Evolutionary conservation across 2,329 filamentous ascomycete species (phyloP).

Genomic region (Epichloe sp.): DNA sequence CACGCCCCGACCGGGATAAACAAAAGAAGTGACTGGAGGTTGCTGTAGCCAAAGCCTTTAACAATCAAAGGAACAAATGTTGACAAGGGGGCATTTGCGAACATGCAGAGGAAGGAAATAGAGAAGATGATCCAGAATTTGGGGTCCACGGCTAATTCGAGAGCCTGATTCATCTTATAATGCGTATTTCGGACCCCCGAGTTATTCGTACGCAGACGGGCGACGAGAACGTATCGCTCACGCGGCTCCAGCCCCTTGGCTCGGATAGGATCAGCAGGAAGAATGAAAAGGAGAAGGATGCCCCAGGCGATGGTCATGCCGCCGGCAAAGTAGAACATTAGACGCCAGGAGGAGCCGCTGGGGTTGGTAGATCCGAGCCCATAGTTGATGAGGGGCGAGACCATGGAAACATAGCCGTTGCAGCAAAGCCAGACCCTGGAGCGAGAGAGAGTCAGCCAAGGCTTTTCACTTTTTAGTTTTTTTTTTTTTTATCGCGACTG

Average conservation of each 20-base stretch:
- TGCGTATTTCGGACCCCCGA: constrained; percentile 15
- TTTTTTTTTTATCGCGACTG: neutral
- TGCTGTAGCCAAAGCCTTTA: constrained; percentile 17
- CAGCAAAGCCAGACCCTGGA: constrained; percentile 16
- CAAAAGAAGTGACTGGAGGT: constrained; percentile 29
- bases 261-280: constrained; percentile 49
- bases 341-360: constrained; percentile 37
- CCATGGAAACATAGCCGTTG: constrained; percentile 48
- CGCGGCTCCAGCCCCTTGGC: constrained; percentile 42
- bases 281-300: constrained; percentile 38
- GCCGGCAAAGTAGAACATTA: constrained; percentile 47
- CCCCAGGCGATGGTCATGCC: constrained; percentile 40
- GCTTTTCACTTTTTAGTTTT: neutral
- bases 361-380: constrained; percentile 43
- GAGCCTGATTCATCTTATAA: constrained; percentile 31
- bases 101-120: constrained; percentile 28
- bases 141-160: constrained; percentile 15
- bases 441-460: neutral
- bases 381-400: constrained; percentile 46
- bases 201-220: constrained; percentile 9
- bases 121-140: constrained; percentile 46
- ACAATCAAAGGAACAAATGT: constrained; percentile 15
- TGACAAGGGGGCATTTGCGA: constrained; percentile 34
- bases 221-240: constrained; percentile 31
- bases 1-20: constrained; percentile 34